Evolutionary conservation across 768 basidiomycete species (phyloP).

Genomic region (Naematelia aurantialba): DNA sequence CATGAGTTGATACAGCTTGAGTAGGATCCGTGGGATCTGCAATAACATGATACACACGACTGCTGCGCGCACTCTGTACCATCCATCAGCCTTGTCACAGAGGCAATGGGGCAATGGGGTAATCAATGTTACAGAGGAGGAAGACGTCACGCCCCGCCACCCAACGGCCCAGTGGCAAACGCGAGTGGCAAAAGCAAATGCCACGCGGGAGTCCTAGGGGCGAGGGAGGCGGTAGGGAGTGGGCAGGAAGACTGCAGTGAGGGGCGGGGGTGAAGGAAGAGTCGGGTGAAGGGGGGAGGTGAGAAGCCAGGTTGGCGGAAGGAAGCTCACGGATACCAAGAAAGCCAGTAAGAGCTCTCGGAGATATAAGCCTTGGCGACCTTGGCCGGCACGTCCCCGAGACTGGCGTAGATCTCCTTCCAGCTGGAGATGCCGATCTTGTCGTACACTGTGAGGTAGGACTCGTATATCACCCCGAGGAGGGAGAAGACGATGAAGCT

Average conservation of each 20-base stretch:
- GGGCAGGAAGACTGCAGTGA: no score
- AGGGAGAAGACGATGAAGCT: slow-evolving; percentile 41
- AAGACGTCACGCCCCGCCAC: no score
- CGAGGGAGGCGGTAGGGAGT: no score
- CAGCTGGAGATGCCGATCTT: slow-evolving; percentile 24
- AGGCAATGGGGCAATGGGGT: no score
- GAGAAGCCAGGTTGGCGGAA: slow-evolving; percentile 2
- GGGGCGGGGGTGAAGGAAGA: neutral
- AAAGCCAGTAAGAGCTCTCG: slow-evolving; percentile 39
- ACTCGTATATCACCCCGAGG: slow-evolving; percentile 37
- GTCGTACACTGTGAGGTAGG: slow-evolving; percentile 23
- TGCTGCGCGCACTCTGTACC: slow-evolving; percentile 10
- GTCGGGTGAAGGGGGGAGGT: neutral
- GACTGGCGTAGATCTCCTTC: slow-evolving; percentile 18
- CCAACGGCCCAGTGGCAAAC: no score
- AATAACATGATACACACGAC: slow-evolving; percentile 21
- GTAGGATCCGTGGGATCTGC: slow-evolving; percentile 22
- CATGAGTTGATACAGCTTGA: slow-evolving; percentile 18
- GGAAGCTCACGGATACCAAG: slow-evolving; percentile 40
- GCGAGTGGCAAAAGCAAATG: no score
- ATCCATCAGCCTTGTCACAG: no score
- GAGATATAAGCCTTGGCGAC: slow-evolving; percentile 42
- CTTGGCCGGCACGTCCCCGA: slow-evolving; percentile 34
- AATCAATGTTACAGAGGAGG: no score
- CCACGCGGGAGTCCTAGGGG: no score